Evolutionary conservation across 805 yeast genomes (phyloP).

Genomic region (Candida multigemmis): DNA sequence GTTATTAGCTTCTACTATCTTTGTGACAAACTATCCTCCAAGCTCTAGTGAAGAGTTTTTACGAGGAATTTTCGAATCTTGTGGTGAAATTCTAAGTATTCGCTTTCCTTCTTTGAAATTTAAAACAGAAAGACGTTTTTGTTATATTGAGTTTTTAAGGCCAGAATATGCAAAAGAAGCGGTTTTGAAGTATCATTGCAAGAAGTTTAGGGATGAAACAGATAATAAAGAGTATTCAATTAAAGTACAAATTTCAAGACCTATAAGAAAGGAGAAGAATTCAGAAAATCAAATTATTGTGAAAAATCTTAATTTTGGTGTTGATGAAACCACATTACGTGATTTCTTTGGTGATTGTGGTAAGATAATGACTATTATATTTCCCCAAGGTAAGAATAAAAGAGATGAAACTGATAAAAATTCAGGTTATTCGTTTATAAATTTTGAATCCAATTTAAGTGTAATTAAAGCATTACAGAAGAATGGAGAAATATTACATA

Average conservation of each 20-base stretch:
- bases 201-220: conserved; percentile 16
- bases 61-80: conserved; percentile 24
- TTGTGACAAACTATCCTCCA: conserved; percentile 73
- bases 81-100: conserved; percentile 37
- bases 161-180: conserved; percentile 39
- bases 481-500: no score
- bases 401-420: conserved; percentile 24
- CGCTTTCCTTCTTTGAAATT: conserved; percentile 57
- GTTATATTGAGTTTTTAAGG: conserved; percentile 53
- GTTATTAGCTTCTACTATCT: conserved; percentile 44
- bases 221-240: conserved; percentile 23
- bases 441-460: conserved; percentile 32
- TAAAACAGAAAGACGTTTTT: conserved; percentile 51
- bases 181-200: conserved; percentile 29
- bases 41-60: conserved; percentile 31
- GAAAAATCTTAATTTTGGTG: conserved; percentile 43
- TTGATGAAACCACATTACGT: conserved; percentile 27
- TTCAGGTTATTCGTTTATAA: conserved; percentile 62
- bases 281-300: no score
- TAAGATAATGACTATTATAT: conserved; percentile 36
- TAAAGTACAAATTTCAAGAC: conserved; percentile 54
- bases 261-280: no score
- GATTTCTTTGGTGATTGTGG: conserved; percentile 43
- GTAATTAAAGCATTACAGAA: conserved; percentile 39
- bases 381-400: conserved; percentile 35